Base-by-base conservation (phyloP, 2,329 filamentous ascomycete genomes). In the Aureobasidium sp. region DNA sequence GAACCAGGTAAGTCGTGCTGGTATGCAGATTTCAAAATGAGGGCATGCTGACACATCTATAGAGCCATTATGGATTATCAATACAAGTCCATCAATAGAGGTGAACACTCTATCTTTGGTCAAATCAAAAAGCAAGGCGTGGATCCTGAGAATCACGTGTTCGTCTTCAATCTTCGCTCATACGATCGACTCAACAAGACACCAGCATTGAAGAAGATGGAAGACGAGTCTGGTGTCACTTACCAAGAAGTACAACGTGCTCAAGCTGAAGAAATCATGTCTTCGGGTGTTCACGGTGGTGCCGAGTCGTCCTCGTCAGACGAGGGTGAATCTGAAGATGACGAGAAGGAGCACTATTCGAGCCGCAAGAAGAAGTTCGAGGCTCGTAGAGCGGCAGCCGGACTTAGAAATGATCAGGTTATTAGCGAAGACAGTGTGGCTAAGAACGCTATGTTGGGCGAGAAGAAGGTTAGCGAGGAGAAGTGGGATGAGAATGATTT, bases 51-150 rank as follows among this genome's bases (percentile, higher is more conserved):
- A 59, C 21, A 25, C 9, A 49, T 14, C 13, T 30, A 0, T 0
- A 78, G 91, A 53, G 93, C 92, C 11, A 99, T 97, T 69, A 97
- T 99, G 91, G 92, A 97, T 72, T 97, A 96, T 70, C 94, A 97
- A 72, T 99, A 94, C 80, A 96, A 95, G 75, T 96, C 91, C 0
- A 96, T 99, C 66, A 90, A 88, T 70, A 87, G 94, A 48, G 94
- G 94, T 6, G 88, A 95, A 65, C 81, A 97, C 71, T 96, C 91
- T 5, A 97, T 99, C 58, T 94, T 89, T 68, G 91, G 84, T 42
- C 87, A 89, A 70, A 85, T 97, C 62, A 79, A 80, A 62, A 84
- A 83, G 7, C 80, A 89, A 64, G 91, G 89, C 1, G 83, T 94
- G 1, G 86, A 97, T 67, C 91, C 92, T 0, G 82, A 69, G 67